Evolutionary conservation across 2,329 filamentous ascomycete species (phyloP), one percentile per base, ranked within the genome.

Genomic region (Aphanoascus verrucosus): DNA sequence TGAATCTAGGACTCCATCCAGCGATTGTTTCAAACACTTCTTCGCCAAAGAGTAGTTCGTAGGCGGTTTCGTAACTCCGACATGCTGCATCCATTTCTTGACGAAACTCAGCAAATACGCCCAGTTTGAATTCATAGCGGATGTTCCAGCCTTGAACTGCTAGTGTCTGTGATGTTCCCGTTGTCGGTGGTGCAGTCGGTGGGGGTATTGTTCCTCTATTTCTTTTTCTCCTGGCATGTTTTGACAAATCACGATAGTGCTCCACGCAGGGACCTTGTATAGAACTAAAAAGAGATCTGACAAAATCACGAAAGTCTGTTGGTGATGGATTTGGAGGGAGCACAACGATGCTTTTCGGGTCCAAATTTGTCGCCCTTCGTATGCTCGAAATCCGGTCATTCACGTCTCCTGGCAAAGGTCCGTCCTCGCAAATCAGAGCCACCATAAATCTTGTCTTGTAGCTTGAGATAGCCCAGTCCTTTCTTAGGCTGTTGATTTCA

Each of bases 191-290:
- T 32, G 88, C 78, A 5, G 88, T 91, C 2, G 90, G 88, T 46
- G 85, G 83, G 9, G 89, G 89, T 12, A 86, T 82, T 15, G 82
- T 77, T 6, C 87, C 85, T 55, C 89, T 80, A 45, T 86, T 85
- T 60, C 87, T 85, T 74, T 97, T 97, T 66, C 93, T 85, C 60
- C 90, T 82, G 8, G 86, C 79, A 73, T 95, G 91, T 56, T 94
- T 90, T n/a, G 88, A 89, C 11, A 97, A 77, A 62, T 98, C 91
- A 44, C 90, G 79, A 67, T 97, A 97, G 69, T 96, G 95, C 62
- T 98, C 93, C 44, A 91, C 74, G 17, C 87, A 82, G 17, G 83
- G 75, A 1, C 83, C 81, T 56, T 91, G 88, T 43, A 96, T 68
- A 0, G 84, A 79, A 1, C 80, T 74, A 45, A 96, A 74, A 40